These are phyloP conservation scores for Saccharum spontaneum DNA, from an alignment of 176 grass and related monocot species.

Conservation along the genomic window DNA sequence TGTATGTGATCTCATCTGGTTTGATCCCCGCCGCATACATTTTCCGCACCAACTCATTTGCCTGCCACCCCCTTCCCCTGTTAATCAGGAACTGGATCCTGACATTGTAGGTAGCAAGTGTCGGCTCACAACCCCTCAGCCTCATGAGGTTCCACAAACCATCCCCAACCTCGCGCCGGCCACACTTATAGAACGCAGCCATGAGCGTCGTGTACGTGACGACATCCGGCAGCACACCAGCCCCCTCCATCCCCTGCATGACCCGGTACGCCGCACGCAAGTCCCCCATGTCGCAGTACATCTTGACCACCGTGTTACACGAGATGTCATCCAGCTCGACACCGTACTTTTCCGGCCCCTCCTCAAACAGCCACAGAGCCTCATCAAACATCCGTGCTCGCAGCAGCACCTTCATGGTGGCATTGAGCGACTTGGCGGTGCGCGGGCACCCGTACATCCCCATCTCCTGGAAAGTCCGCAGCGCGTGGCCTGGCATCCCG, in stretches of 20 bases:
- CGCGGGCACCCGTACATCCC: slow-evolving; percentile 56
- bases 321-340: slow-evolving; percentile 79
- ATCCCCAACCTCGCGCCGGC: slow-evolving; percentile 65
- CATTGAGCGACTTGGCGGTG: slow-evolving; percentile 90
- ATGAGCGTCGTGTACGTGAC: slow-evolving; percentile 88
- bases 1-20: slow-evolving; percentile 85
- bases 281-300: slow-evolving; percentile 64
- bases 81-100: slow-evolving; percentile 88
- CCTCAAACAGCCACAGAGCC: slow-evolving; percentile 33
- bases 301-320: slow-evolving; percentile 79
- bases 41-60: slow-evolving; percentile 58
- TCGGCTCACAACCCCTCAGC: slow-evolving; percentile 68
- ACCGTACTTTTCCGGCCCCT: slow-evolving; percentile 43
- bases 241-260: slow-evolving; percentile 72
- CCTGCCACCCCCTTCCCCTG: slow-evolving; percentile 66
- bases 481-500: slow-evolving; percentile 63
- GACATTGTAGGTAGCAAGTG: slow-evolving; percentile 86
- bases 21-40: slow-evolving; percentile 59
- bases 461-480: slow-evolving; percentile 75
- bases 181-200: slow-evolving; percentile 68
- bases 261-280: slow-evolving; percentile 55
- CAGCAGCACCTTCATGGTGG: slow-evolving; percentile 75
- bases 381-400: slow-evolving; percentile 46
- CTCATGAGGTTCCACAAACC: slow-evolving; percentile 96
- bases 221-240: slow-evolving; percentile 59